phyloP scores from a whole-genome alignment of 208 protist genomes.

The Leishmania major region DNA sequence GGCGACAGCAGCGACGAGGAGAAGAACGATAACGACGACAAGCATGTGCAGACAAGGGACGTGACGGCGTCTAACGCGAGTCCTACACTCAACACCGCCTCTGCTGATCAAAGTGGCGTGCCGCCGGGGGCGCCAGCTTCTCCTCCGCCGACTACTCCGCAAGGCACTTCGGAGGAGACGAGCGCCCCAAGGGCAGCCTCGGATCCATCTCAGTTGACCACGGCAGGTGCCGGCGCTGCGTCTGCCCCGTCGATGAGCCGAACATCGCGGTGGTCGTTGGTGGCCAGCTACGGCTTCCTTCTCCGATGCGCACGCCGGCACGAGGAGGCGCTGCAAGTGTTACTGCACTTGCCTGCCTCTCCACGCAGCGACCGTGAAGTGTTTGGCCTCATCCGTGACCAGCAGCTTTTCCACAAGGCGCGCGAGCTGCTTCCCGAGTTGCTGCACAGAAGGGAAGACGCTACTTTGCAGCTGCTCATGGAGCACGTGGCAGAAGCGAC shows the following conservation, averaged over 20 bases:
- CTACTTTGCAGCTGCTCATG: conserved; percentile 57
- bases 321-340: conserved; percentile 65
- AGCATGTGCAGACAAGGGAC: background rate
- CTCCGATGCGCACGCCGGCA: conserved; percentile 44
- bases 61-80: background rate
- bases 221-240: background rate
- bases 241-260: conserved; percentile 23
- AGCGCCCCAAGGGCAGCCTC: background rate
- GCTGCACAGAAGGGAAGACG: conserved; percentile 48
- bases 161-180: background rate
- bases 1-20: conserved; percentile 11
- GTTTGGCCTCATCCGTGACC: conserved; percentile 30
- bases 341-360: conserved; percentile 49
- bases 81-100: background rate
- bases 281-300: conserved; percentile 59
- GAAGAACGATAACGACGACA: background rate
- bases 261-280: conserved; percentile 40
- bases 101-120: background rate
- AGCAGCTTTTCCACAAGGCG: conserved; percentile 41
- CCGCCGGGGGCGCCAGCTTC: background rate
- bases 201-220: background rate
- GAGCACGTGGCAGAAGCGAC: conserved; percentile 34
- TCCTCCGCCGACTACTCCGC: too few species aligned
- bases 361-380: conserved; percentile 28
- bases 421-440: conserved; percentile 54